Evolutionary conservation across 140 eudicot species (phyloP).

Genomic region (Cichorium intybus): DNA sequence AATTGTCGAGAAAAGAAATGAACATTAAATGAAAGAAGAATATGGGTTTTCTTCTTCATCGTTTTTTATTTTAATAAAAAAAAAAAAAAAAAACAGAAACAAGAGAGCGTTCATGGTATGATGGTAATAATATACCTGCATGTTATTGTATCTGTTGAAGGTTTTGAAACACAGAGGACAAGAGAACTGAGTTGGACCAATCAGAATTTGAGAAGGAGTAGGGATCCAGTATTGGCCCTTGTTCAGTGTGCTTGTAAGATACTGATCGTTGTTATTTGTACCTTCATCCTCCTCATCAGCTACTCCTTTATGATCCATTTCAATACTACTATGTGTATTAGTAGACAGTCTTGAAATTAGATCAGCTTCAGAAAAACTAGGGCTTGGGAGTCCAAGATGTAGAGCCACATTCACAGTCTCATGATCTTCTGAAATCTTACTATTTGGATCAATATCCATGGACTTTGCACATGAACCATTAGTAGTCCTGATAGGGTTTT

Average conservation of each 20-base stretch:
- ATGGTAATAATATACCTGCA: conserved; percentile 54
- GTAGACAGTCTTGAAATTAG: conserved; percentile 37
- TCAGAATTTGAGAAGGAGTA: conserved; percentile 76
- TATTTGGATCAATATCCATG: conserved; percentile 38
- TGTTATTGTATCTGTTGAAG: conserved; percentile 90
- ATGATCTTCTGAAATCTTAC: conserved; percentile 18
- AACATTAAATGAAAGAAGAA: conserved; percentile 18
- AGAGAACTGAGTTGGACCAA: conserved; percentile 85
- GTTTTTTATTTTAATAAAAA: no score
- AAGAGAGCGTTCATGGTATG: not conserved
- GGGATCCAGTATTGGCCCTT: conserved; percentile 94
- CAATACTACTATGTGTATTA: not conserved
- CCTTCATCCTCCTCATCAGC: conserved; percentile 32
- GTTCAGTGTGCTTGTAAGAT: conserved; percentile 45
- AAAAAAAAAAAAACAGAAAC: conserved; percentile 28
- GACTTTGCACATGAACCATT: conserved; percentile 11
- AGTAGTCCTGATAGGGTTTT: conserved; percentile 5
- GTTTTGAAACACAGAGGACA: conserved; percentile 87
- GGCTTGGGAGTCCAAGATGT: conserved; percentile 60
- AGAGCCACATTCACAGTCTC: conserved; percentile 37
- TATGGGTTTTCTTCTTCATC: conserved; percentile 3
- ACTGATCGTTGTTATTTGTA: conserved; percentile 19
- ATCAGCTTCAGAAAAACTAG: conserved; percentile 38
- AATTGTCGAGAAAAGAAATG: conserved; percentile 10
- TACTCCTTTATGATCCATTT: conserved; percentile 16